A percentile compares a stretch with the other conserved stretches of the same genome.
These are phyloP conservation scores for Pythium monospermum DNA, from an alignment of 352 stramenopile genomes.

Conservation along the genomic window DNA sequence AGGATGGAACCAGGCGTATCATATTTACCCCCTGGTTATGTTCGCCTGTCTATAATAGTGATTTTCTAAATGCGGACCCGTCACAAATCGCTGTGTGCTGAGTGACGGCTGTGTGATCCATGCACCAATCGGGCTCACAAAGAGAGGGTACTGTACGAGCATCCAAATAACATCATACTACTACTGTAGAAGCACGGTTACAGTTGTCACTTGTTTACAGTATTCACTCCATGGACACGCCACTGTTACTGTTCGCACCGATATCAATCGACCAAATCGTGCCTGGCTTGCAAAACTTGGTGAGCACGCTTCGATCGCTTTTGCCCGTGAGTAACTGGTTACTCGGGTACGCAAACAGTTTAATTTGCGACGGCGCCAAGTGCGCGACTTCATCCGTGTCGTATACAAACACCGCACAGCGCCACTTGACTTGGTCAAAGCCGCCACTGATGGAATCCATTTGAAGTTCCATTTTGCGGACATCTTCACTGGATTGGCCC, in stretches of 20 bases:
- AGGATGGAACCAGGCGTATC: no score
- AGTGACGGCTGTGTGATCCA: no score
- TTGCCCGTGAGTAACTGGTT: slow-evolving; percentile 63
- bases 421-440: slow-evolving; percentile 85
- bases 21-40: no score
- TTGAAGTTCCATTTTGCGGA: slow-evolving; percentile 73
- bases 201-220: background rate
- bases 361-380: slow-evolving; percentile 75
- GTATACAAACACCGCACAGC: slow-evolving; percentile 79
- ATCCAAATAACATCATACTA: background rate
- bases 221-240: slow-evolving; percentile 16
- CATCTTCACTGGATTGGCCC: slow-evolving; percentile 65
- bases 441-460: slow-evolving; percentile 79
- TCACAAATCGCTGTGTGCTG: no score
- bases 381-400: slow-evolving; percentile 77
- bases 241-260: slow-evolving; percentile 45
- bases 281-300: slow-evolving; percentile 75
- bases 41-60: no score
- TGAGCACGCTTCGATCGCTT: slow-evolving; percentile 52
- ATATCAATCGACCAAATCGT: slow-evolving; percentile 84
- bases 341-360: slow-evolving; percentile 65
- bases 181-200: background rate
- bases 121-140: no score
- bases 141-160: background rate
- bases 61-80: no score